Evolutionary conservation across 2,329 filamentous ascomycete species (phyloP).

Genomic region (Coleophoma eucalyptorum): DNA sequence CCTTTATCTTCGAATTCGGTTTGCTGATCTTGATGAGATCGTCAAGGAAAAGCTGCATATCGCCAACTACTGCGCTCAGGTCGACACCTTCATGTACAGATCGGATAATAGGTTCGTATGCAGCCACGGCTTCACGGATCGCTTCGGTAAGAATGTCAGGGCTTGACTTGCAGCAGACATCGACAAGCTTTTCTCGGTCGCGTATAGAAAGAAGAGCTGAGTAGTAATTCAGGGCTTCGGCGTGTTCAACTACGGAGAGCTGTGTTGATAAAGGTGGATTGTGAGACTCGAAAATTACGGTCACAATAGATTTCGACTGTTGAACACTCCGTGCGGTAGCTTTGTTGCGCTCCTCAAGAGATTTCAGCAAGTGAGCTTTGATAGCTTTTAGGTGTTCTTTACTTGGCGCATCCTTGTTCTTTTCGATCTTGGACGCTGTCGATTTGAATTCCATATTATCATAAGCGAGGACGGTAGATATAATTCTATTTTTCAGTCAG

Average conservation of each 20-base stretch:
- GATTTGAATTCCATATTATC: conserved; percentile 69
- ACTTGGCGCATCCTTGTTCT: conserved; percentile 50
- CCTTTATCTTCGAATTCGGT: conserved; percentile 7
- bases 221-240: conserved; percentile 65
- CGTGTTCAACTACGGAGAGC: conserved; percentile 58
- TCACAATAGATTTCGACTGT: conserved; percentile 56
- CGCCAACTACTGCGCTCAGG: conserved; percentile 63
- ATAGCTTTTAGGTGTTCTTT: conserved; percentile 61
- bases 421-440: conserved; percentile 60
- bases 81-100: conserved; percentile 69
- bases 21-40: conserved; percentile 58
- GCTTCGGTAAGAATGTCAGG: conserved; percentile 72
- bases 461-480: conserved; percentile 69
- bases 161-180: conserved; percentile 60
- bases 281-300: conserved; percentile 56
- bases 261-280: conserved; percentile 39
- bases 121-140: conserved; percentile 59
- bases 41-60: conserved; percentile 64
- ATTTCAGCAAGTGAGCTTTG: conserved; percentile 49
- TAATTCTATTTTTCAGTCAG: conserved; percentile 47
- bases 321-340: conserved; percentile 50
- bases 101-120: conserved; percentile 73
- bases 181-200: conserved; percentile 69
- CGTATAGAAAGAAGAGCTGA: conserved; percentile 64
- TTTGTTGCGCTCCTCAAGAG: conserved; percentile 53